These are phyloP conservation scores for Quillaja saponaria DNA, from an alignment of 306 rosid species.

Conservation along the genomic window DNA sequence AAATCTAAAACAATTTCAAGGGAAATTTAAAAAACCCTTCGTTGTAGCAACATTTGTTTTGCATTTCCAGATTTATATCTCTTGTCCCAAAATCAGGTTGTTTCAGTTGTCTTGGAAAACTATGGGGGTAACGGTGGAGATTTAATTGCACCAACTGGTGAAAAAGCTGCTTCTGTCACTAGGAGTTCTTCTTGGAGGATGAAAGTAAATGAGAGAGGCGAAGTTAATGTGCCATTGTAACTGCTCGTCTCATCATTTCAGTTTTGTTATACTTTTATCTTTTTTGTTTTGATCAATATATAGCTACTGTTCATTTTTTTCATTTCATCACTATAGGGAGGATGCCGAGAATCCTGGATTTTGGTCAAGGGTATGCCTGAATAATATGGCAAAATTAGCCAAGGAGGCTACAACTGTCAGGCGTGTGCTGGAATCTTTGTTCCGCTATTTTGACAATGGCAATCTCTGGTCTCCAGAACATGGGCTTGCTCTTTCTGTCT, in stretches of 20 bases:
- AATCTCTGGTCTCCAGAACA: constrained; percentile 67
- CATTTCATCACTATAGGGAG: constrained; percentile 42
- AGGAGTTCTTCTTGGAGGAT: constrained; percentile 52
- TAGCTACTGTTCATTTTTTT: constrained; percentile 22
- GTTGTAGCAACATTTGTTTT: constrained; percentile 7
- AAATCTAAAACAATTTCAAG: constrained; percentile 11
- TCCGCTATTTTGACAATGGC: constrained; percentile 61
- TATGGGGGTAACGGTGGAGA: constrained; percentile 43
- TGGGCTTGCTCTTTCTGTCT: constrained; percentile 62
- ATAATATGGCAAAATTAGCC: constrained; percentile 71
- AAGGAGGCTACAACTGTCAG: constrained; percentile 75
- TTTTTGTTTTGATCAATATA: constrained; percentile 8
- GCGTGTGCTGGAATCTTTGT: constrained; percentile 63
- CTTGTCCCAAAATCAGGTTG: constrained; percentile 44
- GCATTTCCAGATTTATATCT: constrained; percentile 36
- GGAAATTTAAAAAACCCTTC: constrained; percentile 10
- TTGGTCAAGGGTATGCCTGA: constrained; percentile 70
- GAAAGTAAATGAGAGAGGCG: constrained; percentile 65
- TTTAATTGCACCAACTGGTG: constrained; percentile 17
- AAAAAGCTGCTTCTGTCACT: constrained; percentile 14
- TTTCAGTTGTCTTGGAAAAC: constrained; percentile 68
- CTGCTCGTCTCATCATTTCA: constrained; percentile 21
- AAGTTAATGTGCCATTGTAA: constrained; percentile 50
- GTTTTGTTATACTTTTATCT: background rate
- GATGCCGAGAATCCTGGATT: constrained; percentile 44